Conservation (phyloP, 441 rosid genomes). For the Eutrema salsugineum region DNA sequence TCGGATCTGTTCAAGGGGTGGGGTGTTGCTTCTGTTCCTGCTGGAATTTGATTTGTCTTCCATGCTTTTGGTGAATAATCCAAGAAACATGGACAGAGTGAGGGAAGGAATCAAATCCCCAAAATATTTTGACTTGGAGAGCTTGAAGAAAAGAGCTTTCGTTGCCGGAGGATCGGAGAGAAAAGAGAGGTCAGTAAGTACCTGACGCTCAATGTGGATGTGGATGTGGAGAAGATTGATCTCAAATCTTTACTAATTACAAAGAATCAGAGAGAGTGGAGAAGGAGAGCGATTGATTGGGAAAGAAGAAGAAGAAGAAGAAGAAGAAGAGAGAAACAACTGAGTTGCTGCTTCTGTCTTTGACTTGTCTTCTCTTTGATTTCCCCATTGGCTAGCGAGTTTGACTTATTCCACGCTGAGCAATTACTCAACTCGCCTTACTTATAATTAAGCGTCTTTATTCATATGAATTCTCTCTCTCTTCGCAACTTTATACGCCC, state of each 20-base stretch:
- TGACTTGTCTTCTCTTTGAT: conserved; percentile 22
- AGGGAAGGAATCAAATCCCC: not conserved
- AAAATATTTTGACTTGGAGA: not conserved
- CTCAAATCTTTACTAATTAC: not conserved
- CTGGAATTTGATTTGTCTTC: conserved; percentile 36
- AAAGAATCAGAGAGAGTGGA: not conserved
- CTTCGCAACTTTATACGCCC: not conserved
- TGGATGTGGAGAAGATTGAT: conserved; percentile 1
- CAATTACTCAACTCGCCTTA: not conserved
- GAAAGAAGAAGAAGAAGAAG: not conserved
- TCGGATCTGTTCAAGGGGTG: conserved; percentile 15
- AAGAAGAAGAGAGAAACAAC: conserved; percentile 19
- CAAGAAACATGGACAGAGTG: conserved; percentile 17
- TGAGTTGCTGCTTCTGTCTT: conserved; percentile 14
- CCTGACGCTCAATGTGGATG: not conserved
- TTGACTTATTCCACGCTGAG: conserved; percentile 7
- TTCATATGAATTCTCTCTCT: not conserved
- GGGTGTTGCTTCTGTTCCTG: conserved; percentile 24
- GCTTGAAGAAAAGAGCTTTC: not conserved
- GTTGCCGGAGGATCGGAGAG: not conserved
- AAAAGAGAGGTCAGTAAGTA: not conserved
- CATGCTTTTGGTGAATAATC: conserved; percentile 36
- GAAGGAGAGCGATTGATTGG: conserved; percentile 3
- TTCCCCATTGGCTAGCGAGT: not conserved
- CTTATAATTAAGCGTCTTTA: not conserved